These are phyloP conservation scores for Monosporascus sp. DNA, from an alignment of 2,329 filamentous ascomycete species.

Conservation along the genomic window DNA sequence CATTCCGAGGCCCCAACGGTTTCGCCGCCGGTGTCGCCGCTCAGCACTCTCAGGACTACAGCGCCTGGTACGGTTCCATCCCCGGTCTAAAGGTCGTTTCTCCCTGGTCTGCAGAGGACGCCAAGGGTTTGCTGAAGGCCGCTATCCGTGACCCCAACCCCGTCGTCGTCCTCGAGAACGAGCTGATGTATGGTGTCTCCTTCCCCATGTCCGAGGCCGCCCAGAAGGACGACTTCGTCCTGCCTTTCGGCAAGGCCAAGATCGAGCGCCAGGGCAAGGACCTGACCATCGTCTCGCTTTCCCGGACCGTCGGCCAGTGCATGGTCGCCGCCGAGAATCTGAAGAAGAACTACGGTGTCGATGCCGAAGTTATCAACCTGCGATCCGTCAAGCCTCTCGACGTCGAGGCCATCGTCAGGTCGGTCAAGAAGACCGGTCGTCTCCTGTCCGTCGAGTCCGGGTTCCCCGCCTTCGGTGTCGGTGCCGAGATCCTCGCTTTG, in stretches of 20 bases:
- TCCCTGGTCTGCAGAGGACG: conserved; percentile 95
- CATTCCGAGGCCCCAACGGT: conserved; percentile 97
- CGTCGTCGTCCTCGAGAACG: conserved; percentile 85
- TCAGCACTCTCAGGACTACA: conserved; percentile 98
- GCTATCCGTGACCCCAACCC: conserved; percentile 98
- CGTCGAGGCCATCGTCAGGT: conserved; percentile 90
- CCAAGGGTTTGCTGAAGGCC: conserved; percentile 95
- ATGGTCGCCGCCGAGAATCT: conserved; percentile 83
- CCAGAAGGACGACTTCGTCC: conserved; percentile 92
- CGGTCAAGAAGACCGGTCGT: conserved; percentile 96
- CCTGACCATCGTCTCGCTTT: conserved; percentile 89
- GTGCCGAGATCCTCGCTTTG: conserved; percentile 86
- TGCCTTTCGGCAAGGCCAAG: conserved; percentile 98
- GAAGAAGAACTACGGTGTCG: conserved; percentile 94
- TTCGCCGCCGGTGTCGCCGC: conserved; percentile 93
- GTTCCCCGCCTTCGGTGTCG: conserved; percentile 91
- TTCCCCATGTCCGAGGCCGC: conserved; percentile 98
- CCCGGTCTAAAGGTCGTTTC: conserved; percentile 95
- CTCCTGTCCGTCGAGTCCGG: conserved; percentile 91
- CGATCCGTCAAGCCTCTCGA: conserved; percentile 96
- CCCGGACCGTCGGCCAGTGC: conserved; percentile 90
- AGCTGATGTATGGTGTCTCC: conserved; percentile 83
- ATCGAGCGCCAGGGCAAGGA: conserved; percentile 95
- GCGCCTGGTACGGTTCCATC: conserved; percentile 97
- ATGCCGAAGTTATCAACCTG: conserved; percentile 96